Percentiles rank a stretch among this genome's conserved stretches.
Evolutionary conservation across 176 grass and related monocot species (phyloP).

Genomic region (Coix lacrymajobi): DNA sequence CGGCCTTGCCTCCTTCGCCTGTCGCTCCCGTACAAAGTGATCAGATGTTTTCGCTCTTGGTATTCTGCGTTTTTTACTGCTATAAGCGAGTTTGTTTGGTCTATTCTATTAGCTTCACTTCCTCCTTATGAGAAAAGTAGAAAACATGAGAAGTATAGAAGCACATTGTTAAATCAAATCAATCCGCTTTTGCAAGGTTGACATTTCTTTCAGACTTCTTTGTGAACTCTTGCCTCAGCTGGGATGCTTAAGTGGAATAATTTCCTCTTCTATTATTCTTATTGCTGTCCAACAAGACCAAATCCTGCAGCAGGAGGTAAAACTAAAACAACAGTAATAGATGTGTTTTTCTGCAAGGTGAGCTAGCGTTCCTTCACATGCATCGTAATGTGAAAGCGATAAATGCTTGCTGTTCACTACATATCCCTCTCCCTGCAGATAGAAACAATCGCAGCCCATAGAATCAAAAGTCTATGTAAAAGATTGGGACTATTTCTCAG

Average conservation of each 20-base stretch:
- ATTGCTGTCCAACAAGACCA: conserved; percentile 76
- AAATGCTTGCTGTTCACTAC: conserved; percentile 16
- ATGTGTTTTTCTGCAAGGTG: conserved; percentile 88
- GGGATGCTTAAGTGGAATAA: conserved; percentile 10
- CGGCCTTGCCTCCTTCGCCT: background rate
- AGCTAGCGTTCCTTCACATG: background rate
- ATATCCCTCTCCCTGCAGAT: conserved; percentile 46
- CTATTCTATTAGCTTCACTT: background rate
- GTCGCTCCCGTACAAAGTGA: background rate
- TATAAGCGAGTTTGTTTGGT: background rate
- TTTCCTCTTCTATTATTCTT: conserved; percentile 16
- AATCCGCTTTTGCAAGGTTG: conserved; percentile 93
- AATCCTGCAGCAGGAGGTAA: conserved; percentile 80
- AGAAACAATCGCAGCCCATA: conserved; percentile 70
- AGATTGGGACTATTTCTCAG: conserved; percentile 73
- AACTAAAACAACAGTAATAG: conserved; percentile 83
- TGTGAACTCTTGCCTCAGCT: background rate
- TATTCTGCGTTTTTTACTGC: background rate
- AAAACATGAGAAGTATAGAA: conserved; percentile 15
- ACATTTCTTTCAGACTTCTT: conserved; percentile 3
- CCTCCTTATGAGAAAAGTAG: background rate
- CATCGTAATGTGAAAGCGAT: background rate
- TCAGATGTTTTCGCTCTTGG: background rate
- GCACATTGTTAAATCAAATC: conserved; percentile 70
- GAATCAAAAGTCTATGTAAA: conserved; percentile 91